Evolutionary conservation across 2,329 filamentous ascomycete species (phyloP), one percentile per base, ranked within the genome.

Genomic region (Trichophyton mentagrophytes): DNA sequence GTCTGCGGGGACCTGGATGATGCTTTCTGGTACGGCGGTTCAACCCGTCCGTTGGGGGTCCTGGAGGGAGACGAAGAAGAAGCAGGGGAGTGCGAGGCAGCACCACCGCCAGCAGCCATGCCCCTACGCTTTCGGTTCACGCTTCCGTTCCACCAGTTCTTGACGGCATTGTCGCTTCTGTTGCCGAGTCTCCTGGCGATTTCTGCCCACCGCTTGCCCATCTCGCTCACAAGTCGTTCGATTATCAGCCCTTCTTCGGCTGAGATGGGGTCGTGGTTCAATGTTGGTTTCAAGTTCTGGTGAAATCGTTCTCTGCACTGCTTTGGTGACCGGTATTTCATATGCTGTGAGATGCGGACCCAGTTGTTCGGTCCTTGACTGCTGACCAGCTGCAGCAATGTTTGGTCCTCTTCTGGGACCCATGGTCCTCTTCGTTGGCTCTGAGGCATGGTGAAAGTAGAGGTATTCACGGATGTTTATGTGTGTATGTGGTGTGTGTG

Each of bases 91-190:
- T 63, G 60, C 59, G 66, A 44, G 68, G 68, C 65, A 56, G 46
- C 33, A 47, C 30, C 30, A 6, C 40, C n/a, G 7, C 40, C 42
- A 5, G 22, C 27, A 22, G 30, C 46, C 38, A 55, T 22, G 36
- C 27, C 58, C 65, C 85, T 78, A 69, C 79, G 81, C 68, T 87
- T 81, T 69, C 90, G 84, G 76, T 96, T 96, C 81, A 91, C 88
- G 71, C 87, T 89, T 57, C 91, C 90, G 71, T 96, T 96, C 89
- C 89, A 96, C 90, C 90, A 96, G 74, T 96, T 96, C 82, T 96
- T 96, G 65, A 96, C 89, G 30, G 89, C 88, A 69, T 96, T 96
- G 77, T 96, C 91, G 73, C 90, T 95, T 69, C 91, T 86, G 65
- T 90, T 90, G 60, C 86, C 82, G 20, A 96, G 80, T 53, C 84